Percentiles rank a stretch among this genome's conserved stretches.
phyloP scores from a whole-genome alignment of 441 rosid genomes.

The Syzygium malaccense region DNA sequence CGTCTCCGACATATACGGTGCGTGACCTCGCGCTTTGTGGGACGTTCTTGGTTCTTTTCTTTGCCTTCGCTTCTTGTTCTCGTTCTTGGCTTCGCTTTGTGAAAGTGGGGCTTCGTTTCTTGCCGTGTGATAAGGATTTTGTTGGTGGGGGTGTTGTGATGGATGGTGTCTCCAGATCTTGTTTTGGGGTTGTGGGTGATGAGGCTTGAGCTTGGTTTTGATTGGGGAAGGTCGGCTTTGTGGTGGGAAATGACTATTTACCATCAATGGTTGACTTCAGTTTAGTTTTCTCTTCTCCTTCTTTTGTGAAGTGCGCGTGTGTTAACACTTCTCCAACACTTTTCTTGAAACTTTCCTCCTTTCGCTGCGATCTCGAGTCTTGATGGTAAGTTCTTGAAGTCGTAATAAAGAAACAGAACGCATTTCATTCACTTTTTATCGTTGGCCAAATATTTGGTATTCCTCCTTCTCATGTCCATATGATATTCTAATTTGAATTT shows the following conservation, averaged over 20 bases:
- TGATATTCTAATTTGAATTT: not conserved
- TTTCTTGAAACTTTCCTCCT: not conserved
- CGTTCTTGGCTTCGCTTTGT: not conserved
- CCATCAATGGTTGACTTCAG: not conserved
- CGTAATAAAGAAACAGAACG: not conserved
- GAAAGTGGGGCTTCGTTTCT: not conserved
- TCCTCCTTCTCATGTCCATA: not conserved
- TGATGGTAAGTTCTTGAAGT: not conserved
- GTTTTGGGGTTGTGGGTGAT: not conserved
- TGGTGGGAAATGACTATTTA: not conserved
- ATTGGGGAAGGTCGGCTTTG: not conserved
- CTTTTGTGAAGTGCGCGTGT: not conserved
- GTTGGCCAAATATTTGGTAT: not conserved
- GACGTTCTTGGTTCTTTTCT: not conserved
- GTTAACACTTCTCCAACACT: not conserved
- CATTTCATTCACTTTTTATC: not conserved
- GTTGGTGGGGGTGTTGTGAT: not conserved
- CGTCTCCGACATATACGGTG: constrained; percentile 15
- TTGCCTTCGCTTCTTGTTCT: not conserved
- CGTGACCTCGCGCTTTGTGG: not conserved
- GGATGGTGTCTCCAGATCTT: not conserved
- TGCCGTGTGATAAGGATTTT: not conserved
- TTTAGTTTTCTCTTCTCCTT: not conserved
- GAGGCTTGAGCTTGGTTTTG: not conserved
- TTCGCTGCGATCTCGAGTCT: not conserved